Base-by-base conservation (phyloP, 768 basidiomycete species). In the Phanerodontia chrysosporium region DNA sequence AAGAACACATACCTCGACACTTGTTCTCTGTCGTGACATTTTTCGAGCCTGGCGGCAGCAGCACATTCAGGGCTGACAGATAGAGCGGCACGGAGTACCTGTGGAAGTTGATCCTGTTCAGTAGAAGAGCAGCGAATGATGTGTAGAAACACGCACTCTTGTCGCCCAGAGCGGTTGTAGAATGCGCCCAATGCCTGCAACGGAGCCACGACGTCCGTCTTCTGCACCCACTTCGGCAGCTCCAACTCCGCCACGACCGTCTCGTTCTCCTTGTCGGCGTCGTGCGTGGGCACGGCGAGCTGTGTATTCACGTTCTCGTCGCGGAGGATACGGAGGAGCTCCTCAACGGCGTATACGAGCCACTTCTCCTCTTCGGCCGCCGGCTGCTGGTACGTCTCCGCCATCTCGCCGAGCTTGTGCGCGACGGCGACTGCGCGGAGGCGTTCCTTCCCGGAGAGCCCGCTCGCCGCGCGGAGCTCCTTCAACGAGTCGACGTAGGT, bases 41-140 rank as follows among this genome's bases (percentile, higher is more conserved):
- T 45, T 70, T 67, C 25, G 53, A 53, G 18, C 65, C 62, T 0
- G 75, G 70, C 2, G 83, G 84, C 16, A 87, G 74, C 48, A 89
- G 76, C 22, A 88, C 72, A 0, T 83, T 81, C 46, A 86, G 77
- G 8, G 86, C 84, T 60, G 85, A 85, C 10, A 87, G 73, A 69
- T 89, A 89, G 5, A 89, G 75, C 2, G 82, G 80, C 65, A 85
- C 74, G 0, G 88, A 86, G 62, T 80, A 85, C 24, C 87, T 89
- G 57, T 51, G 1, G 10, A 48, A 13, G 49, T 22, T n/a, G n/a
- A n/a, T n/a, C n/a, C n/a, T n/a, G n/a, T n/a, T n/a, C n/a, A n/a
- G n/a, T n/a, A n/a, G n/a, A n/a, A n/a, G n/a, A n/a, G n/a, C n/a
- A 32, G 28, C 49, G 29, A 22, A 10, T 6, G 39, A 36, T 39